A percentile compares a stretch with the other conserved stretches of the same genome.
phyloP scores from a whole-genome alignment of 2,329 filamentous ascomycete species.

The Ophiostoma ulmi region DNA sequence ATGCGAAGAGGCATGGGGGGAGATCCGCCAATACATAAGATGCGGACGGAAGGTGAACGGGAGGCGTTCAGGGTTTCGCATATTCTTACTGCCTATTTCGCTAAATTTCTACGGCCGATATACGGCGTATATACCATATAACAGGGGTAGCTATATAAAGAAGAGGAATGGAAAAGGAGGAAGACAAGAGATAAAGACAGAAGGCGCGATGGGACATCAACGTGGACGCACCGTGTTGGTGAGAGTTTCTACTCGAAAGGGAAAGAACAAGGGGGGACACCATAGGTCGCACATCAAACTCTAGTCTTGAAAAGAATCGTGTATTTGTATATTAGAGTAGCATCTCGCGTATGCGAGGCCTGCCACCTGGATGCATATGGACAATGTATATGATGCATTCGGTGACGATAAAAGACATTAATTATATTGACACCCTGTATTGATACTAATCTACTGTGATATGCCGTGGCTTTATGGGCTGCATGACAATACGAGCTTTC shows the following conservation, averaged over 20 bases:
- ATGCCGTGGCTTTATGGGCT: not conserved
- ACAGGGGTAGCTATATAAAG: not conserved
- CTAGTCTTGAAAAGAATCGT: not conserved
- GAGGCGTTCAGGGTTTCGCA: not conserved
- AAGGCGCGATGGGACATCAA: slow-evolving; percentile 2
- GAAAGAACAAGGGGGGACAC: not conserved
- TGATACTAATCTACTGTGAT: not conserved
- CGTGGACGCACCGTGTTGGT: slow-evolving; percentile 7
- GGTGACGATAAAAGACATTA: not conserved
- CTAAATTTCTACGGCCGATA: not conserved
- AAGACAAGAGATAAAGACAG: not conserved
- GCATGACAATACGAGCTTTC: slow-evolving; percentile 9
- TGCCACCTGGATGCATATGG: not conserved
- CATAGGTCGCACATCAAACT: not conserved
- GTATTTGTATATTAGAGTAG: not conserved
- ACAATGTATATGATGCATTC: not conserved
- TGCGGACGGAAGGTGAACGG: not conserved
- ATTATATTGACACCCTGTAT: not conserved
- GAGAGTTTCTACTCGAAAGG: not conserved
- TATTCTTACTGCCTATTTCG: not conserved
- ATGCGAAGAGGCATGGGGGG: not conserved
- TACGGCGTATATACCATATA: not conserved
- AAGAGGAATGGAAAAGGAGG: not conserved
- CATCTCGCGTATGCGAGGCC: not conserved
- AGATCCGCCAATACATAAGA: not conserved